Percentiles rank a stretch among this genome's conserved stretches.
Evolutionary conservation across 2,329 filamentous ascomycete genomes (phyloP).

Genomic region (Colletotrichum karsti): DNA sequence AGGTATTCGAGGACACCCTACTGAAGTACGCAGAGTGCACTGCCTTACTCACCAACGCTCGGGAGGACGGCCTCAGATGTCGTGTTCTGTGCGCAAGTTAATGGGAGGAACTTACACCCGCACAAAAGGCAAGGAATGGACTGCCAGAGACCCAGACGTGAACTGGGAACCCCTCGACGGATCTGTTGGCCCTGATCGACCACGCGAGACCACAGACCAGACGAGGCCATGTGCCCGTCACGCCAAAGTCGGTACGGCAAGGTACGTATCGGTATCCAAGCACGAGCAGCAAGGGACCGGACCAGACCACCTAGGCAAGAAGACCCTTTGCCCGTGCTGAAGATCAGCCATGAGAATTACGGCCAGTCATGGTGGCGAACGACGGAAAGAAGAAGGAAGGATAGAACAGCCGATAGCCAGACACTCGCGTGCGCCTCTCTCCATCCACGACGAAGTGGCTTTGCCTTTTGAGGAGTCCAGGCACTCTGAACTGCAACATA

Average conservation of each 20-base stretch:
- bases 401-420: background rate
- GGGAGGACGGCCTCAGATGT: no score
- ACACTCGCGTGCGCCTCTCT: no score
- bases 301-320: background rate
- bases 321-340: background rate
- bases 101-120: no score
- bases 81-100: no score
- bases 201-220: constrained; percentile 26
- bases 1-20: no score
- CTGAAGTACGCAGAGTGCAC: no score
- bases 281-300: constrained; percentile 20
- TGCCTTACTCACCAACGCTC: no score
- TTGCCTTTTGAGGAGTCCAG: no score
- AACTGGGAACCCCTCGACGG: constrained; percentile 2
- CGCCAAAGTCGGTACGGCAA: background rate
- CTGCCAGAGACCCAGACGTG: background rate
- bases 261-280: background rate
- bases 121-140: background rate
- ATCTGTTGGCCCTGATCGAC: constrained; percentile 25
- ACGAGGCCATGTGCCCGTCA: constrained; percentile 25
- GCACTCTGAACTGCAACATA: constrained; percentile 10
- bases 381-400: no score
- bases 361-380: background rate
- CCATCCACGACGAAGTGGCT: background rate
- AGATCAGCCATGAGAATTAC: background rate